Conservation (phyloP, 768 basidiomycete species). For the Phlebiopsis gigantea region DNA sequence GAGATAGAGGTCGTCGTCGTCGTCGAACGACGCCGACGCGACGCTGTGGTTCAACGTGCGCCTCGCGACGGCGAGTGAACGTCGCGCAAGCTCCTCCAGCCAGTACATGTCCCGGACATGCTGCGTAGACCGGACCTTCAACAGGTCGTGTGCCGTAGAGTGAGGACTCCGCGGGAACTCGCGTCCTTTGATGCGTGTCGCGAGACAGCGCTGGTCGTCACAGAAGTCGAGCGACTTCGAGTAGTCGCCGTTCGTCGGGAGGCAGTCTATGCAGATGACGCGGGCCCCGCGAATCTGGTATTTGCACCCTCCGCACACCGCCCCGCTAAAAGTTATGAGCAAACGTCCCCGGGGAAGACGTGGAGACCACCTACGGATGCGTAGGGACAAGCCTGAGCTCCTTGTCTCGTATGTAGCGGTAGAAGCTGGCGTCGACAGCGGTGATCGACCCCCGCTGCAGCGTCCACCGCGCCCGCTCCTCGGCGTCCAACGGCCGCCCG, state of each 20-base stretch:
- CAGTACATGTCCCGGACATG: conserved; percentile 9
- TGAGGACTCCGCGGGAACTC: conserved; percentile 4
- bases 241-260: conserved; percentile 9
- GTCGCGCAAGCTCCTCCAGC: not conserved
- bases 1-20: not conserved
- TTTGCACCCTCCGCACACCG: conserved; percentile 15
- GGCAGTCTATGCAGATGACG: conserved; percentile 14
- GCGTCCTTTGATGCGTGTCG: conserved; percentile 2
- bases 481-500: conserved; percentile 9
- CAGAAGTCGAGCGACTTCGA: conserved; percentile 18
- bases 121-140: conserved; percentile 16
- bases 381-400: conserved; percentile 17
- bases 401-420: conserved; percentile 18
- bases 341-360: not conserved
- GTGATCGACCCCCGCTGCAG: conserved; percentile 17
- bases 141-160: conserved; percentile 14
- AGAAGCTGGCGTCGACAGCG: conserved; percentile 21
- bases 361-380: conserved; percentile 20
- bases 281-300: conserved; percentile 13
- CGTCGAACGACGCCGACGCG: not conserved
- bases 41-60: not conserved
- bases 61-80: conserved; percentile 1
- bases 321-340: not conserved
- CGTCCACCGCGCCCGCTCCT: conserved; percentile 19
- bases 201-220: conserved; percentile 14